phyloP scores from a whole-genome alignment of 805 yeast species.

The Nakazawaea anatomiae region DNA sequence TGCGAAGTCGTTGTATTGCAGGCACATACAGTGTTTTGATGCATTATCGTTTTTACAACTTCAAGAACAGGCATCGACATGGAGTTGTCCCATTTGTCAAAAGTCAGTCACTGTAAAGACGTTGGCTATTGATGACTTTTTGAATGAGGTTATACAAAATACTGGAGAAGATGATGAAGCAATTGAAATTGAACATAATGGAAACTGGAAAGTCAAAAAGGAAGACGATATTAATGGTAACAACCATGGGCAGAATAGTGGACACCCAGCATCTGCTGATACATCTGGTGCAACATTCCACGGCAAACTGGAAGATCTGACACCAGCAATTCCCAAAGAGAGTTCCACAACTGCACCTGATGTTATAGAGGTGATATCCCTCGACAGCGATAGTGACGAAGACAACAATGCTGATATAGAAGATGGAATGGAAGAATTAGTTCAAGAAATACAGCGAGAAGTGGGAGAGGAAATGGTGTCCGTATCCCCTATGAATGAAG shows the following conservation, averaged over 20 bases:
- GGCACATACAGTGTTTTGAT: slow-evolving; percentile 87
- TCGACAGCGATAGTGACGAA: slow-evolving; percentile 36
- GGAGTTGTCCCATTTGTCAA: slow-evolving; percentile 87
- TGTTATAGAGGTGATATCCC: slow-evolving; percentile 37
- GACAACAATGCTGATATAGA: slow-evolving; percentile 28
- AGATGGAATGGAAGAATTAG: slow-evolving; percentile 15
- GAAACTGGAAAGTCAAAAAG: slow-evolving; percentile 53
- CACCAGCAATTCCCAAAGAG: slow-evolving; percentile 12
- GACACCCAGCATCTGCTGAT: slow-evolving; percentile 7
- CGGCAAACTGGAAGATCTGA: slow-evolving; percentile 6
- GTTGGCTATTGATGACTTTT: slow-evolving; percentile 70
- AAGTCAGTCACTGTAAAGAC: slow-evolving; percentile 44
- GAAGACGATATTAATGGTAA: slow-evolving; percentile 21
- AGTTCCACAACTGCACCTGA: slow-evolving; percentile 11
- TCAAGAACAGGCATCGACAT: slow-evolving; percentile 75
- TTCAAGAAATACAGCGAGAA: background rate
- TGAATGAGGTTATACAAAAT: slow-evolving; percentile 49
- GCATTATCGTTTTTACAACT: slow-evolving; percentile 65
- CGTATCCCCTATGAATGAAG: background rate
- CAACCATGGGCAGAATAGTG: slow-evolving; percentile 14
- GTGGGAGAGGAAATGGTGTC: background rate
- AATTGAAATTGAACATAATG: slow-evolving; percentile 65
- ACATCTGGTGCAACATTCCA: background rate
- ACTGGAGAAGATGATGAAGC: slow-evolving; percentile 55
- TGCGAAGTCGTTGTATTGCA: slow-evolving; percentile 61